Evolutionary conservation across 176 grass and related monocot genomes (phyloP).

Genomic region (Eleusine coracana): DNA sequence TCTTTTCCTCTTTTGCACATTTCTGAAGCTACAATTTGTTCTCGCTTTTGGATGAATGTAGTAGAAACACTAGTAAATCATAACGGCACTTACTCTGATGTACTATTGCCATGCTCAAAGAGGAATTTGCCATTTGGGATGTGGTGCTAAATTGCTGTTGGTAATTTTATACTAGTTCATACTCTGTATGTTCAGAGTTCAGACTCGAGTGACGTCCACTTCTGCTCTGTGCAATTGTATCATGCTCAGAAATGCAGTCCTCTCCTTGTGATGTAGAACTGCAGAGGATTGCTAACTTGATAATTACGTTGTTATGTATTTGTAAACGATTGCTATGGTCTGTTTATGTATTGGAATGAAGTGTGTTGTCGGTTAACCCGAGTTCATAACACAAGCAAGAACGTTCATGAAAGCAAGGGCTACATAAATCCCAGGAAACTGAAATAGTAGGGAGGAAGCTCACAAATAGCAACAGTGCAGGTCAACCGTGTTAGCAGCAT

Average conservation of each 20-base stretch:
- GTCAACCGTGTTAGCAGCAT: neutral
- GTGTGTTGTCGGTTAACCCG: neutral
- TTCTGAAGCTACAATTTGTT: constrained; percentile 16
- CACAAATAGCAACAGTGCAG: neutral
- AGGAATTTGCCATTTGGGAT: too few species aligned
- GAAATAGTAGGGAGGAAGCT: neutral
- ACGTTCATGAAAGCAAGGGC: neutral
- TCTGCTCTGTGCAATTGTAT: too few species aligned
- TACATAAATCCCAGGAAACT: neutral
- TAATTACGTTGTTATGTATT: neutral
- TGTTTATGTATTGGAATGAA: neutral
- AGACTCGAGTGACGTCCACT: too few species aligned
- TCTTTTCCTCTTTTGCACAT: neutral
- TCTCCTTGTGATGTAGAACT: neutral
- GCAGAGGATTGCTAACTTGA: neutral
- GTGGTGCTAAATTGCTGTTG: neutral
- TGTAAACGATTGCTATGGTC: neutral
- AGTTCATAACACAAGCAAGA: neutral
- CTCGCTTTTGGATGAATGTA: neutral
- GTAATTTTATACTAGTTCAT: neutral
- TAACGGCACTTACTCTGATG: constrained; percentile 11
- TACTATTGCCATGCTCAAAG: constrained; percentile 19
- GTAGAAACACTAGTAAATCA: constrained; percentile 6
- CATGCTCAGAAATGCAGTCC: too few species aligned
- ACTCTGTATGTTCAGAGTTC: too few species aligned